A percentile compares a stretch with the other conserved stretches of the same genome.
Conservation (phyloP, 208 protist genomes). For the Trypanosoma grayi region DNA sequence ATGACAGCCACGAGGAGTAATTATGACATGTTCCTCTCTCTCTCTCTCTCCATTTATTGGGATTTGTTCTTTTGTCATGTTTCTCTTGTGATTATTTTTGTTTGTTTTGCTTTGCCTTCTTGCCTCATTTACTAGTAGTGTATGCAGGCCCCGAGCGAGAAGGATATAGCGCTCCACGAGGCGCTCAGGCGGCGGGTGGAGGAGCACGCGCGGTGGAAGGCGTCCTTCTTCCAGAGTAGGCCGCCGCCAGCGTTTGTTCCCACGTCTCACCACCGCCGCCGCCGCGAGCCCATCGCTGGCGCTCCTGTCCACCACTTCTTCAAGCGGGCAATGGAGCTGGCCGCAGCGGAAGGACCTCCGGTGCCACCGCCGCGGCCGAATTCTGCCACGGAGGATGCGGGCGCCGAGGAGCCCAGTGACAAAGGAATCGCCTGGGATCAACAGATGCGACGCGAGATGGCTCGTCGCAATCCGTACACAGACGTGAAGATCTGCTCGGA, state of each 20-base stretch:
- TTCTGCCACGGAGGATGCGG: background rate
- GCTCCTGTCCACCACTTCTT: slow-evolving; percentile 27
- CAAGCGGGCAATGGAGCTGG: slow-evolving; percentile 29
- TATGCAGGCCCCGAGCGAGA: slow-evolving; percentile 28
- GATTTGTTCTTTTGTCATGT: slow-evolving; percentile 3
- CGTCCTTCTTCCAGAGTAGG: slow-evolving; percentile 66
- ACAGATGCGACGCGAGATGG: slow-evolving; percentile 29
- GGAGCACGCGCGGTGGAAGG: slow-evolving; percentile 70
- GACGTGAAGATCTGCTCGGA: slow-evolving; percentile 72
- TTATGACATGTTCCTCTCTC: background rate
- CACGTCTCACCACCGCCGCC: slow-evolving; percentile 49
- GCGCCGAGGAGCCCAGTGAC: background rate
- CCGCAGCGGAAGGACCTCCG: background rate
- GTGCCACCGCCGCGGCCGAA: slow-evolving; percentile 10
- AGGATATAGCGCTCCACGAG: slow-evolving; percentile 28
- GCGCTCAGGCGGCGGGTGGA: slow-evolving; percentile 33
- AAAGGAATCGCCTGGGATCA: slow-evolving; percentile 13
- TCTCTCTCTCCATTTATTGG: background rate
- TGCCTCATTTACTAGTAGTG: background rate
- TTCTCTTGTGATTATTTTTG: slow-evolving; percentile 1
- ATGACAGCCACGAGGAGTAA: no score
- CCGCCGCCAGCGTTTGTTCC: slow-evolving; percentile 51
- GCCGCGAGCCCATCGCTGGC: slow-evolving; percentile 31
- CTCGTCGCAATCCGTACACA: slow-evolving; percentile 40
- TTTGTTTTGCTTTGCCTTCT: slow-evolving; percentile 12